Base-by-base conservation (phyloP, 106 monocot genomes). In the Triglochin maritima region DNA sequence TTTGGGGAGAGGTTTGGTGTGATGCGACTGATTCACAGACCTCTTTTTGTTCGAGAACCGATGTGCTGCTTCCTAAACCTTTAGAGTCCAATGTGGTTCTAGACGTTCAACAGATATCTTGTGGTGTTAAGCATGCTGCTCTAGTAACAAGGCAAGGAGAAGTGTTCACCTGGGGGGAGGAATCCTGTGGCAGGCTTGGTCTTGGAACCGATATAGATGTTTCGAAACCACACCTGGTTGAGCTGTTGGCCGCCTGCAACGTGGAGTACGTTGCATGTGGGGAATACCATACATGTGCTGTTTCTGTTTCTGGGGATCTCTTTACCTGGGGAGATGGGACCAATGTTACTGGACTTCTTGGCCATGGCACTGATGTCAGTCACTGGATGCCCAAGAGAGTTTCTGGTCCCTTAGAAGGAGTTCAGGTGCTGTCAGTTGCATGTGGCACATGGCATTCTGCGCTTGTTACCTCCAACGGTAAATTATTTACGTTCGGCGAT, bases 91-190 rank as follows among this genome's bases (percentile, higher is more conserved):
- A 84, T 84, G 86, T 90, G 7, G 86, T 86, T 58, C 69, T 90
- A 58, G 90, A 90, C 73, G 90, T 90, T 63, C 79, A 81, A 13
- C 81, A 84, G 29, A 87, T 90, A 67, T 81, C 72, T 62, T 86
- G 90, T 71, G 90, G 87, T 55, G 71, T 72, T 44, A 81, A 80
- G 57, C 87, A 90, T 78, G 87, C 79, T 50, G 87, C 78, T 51
- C 79, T 90, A 50, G 78, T 89, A 57, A 93, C 93, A 9, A 81
- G 85, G 64, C 93, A 93, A 76, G 88, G 86, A 8, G 88, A 93
- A 58, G 80, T 93, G 4, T 93, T 88, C 46, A 86, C 86, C 3
- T 93, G 93, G 93, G 93, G 93, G 9, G 93, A 89, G 47, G 89
- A 89, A 72, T 77, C 56, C 63, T 81, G 88, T 17, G 93, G 93